Evolutionary conservation across 1,139 yeast species (phyloP), one percentile per base, ranked within the genome.

Genomic region (Meyerozyma sp.): DNA sequence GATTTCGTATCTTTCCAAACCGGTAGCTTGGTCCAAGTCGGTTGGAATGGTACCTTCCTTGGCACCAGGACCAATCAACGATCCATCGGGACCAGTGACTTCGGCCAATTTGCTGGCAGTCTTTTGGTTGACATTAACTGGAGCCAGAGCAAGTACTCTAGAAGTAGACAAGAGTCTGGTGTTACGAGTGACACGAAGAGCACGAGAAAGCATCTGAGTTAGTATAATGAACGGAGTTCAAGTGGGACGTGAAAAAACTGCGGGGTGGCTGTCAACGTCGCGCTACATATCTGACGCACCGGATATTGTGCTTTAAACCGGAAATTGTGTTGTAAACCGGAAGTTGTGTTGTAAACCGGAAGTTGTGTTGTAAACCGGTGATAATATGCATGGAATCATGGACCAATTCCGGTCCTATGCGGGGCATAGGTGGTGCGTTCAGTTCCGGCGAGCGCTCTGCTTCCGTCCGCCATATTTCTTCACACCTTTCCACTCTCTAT

Each of bases 21-120:
- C 98, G 46, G 98, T 94, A 58, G 97, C 91, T 75, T 91, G 98
- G 61, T 93, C 97, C 58, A 87, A 65, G 68, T 91, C 96, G 48
- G 95, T 81, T 65, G 98, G 98, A 59, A 93, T 82, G 46, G 84
- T 77, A 59, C 94, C 95, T 47, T 71, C 66, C 59, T 77, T 71
- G 53, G 96, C 95, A 79, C 96, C 97, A 47, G 84, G 81, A 68
- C 97, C 96, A 57, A 90, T 80, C 68, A 93, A 81, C 46, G 91
- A 77, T 27, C 63, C 62, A 61, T 80, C 87, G 45, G 83, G 79
- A 61, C 91, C 91, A 45, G 82, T 77, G 56, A 91, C 95, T 63
- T 91, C 95, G 46, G 84, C 70, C 61, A 91, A 78, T 46, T 65
- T 74, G 51, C 70, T 56, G 49, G 96, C 94, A 49, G 90, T 80